phyloP scores from a whole-genome alignment of 352 stramenopile genomes.

The Pythium volutum region DNA sequence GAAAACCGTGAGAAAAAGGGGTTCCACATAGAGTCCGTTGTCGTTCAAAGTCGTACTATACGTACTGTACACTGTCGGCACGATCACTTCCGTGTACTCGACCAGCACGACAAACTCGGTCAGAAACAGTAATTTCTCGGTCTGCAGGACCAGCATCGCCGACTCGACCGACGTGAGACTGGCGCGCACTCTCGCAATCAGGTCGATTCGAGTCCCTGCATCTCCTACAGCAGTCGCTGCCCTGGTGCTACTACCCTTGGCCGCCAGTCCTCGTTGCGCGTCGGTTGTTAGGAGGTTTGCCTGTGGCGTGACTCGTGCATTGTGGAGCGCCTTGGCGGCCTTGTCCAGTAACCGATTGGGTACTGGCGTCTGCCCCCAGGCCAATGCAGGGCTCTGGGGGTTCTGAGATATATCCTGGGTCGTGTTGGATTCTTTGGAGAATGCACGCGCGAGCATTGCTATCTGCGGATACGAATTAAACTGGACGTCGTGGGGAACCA shows the following conservation, averaged over 20 bases:
- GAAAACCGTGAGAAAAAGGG: no score
- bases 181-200: not conserved
- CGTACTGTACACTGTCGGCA: constrained; percentile 31
- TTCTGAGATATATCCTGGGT: not conserved
- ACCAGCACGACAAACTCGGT: constrained; percentile 36
- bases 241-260: not conserved
- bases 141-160: constrained; percentile 5
- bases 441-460: not conserved
- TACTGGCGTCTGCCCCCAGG: not conserved
- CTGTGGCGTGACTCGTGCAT: not conserved
- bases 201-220: not conserved
- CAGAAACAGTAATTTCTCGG: constrained; percentile 26
- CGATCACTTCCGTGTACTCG: constrained; percentile 39
- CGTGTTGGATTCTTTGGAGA: not conserved
- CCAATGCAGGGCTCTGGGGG: not conserved
- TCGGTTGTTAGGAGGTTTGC: not conserved
- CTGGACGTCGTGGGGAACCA: not conserved
- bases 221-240: not conserved
- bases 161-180: not conserved
- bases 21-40: no score
- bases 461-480: not conserved
- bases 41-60: no score
- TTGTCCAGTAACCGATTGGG: not conserved
- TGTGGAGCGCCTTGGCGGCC: not conserved
- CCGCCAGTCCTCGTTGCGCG: no score